Percentiles rank a stretch among this genome's conserved stretches.
Evolutionary conservation across 2,329 filamentous ascomycete genomes (phyloP).

Genomic region (Cadophora sp.): DNA sequence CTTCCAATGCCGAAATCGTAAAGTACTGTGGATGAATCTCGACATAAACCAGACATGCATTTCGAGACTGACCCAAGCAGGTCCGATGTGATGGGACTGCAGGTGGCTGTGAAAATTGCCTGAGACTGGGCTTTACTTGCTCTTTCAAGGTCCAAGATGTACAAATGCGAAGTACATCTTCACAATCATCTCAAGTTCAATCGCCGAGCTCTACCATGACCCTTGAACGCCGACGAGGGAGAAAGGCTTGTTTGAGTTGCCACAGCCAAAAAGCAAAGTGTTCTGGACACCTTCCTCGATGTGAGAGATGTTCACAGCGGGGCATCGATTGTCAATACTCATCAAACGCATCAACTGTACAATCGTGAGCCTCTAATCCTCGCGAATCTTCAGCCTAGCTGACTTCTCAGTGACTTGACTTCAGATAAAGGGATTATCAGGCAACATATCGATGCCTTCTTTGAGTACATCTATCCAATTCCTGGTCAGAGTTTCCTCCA

Average conservation of each 20-base stretch:
- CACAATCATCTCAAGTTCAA: neutral
- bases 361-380: neutral
- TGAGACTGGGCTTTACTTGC: neutral
- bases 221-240: slow-evolving; percentile 1
- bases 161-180: neutral
- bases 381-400: neutral
- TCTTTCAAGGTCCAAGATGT: slow-evolving; percentile 1
- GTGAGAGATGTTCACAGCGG: neutral
- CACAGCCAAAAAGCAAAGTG: slow-evolving; percentile 8
- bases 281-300: slow-evolving; percentile 1
- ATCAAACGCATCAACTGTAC: neutral
- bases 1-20: slow-evolving; percentile 5
- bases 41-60: neutral
- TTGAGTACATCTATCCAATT: slow-evolving; percentile 3
- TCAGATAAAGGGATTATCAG: slow-evolving; percentile 1
- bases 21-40: neutral
- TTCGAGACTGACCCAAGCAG: neutral
- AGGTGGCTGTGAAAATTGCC: neutral
- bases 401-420: neutral
- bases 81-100: neutral
- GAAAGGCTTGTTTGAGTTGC: neutral
- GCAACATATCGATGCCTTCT: slow-evolving; percentile 8
- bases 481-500: slow-evolving; percentile 9
- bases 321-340: neutral
- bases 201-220: neutral